A percentile compares a stretch with the other conserved stretches of the same genome.
These are phyloP conservation scores for Trametes coccinea DNA, from an alignment of 768 basidiomycete species.

Conservation along the genomic window DNA sequence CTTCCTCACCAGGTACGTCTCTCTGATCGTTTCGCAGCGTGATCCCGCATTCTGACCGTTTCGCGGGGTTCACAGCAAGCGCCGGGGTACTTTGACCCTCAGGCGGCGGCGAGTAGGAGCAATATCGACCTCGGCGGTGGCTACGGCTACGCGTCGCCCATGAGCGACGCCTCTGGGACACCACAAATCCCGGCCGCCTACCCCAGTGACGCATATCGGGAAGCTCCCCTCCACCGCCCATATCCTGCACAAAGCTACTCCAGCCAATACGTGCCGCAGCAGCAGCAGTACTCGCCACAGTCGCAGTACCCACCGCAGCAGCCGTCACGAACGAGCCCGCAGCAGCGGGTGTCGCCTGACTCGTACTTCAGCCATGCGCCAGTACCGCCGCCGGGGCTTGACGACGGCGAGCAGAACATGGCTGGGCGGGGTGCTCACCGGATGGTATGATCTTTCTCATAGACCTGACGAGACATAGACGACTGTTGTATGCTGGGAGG, in stretches of 20 bases:
- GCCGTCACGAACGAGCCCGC: constrained; percentile 15
- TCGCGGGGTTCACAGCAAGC: constrained; percentile 3
- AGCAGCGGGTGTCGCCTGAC: constrained; percentile 17
- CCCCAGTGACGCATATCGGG: constrained; percentile 43
- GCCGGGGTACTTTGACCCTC: constrained; percentile 27
- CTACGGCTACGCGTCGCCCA: constrained; percentile 37
- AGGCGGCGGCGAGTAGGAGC: constrained; percentile 21
- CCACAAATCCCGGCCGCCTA: constrained; percentile 44
- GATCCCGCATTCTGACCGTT: neutral
- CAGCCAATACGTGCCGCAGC: constrained; percentile 9
- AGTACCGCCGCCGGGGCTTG: constrained; percentile 19
- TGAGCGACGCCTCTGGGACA: constrained; percentile 15
- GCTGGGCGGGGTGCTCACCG: constrained; percentile 36
- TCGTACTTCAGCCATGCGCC: constrained; percentile 25
- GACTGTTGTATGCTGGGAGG: constrained; percentile 14
- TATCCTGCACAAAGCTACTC: constrained; percentile 27
- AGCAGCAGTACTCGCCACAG: constrained; percentile 9
- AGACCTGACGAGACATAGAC: constrained; percentile 4
- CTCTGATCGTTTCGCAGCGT: neutral
- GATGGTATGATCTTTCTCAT: constrained; percentile 1
- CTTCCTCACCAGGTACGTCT: constrained; percentile 32
- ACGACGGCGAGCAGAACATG: constrained; percentile 26
- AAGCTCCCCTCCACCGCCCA: constrained; percentile 67
- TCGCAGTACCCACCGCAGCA: constrained; percentile 11
- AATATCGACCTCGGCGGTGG: constrained; percentile 20